A percentile compares a stretch with the other conserved stretches of the same genome.
Evolutionary conservation across 305 asterid species (phyloP).

Genomic region (Solanum aculeatissimum): DNA sequence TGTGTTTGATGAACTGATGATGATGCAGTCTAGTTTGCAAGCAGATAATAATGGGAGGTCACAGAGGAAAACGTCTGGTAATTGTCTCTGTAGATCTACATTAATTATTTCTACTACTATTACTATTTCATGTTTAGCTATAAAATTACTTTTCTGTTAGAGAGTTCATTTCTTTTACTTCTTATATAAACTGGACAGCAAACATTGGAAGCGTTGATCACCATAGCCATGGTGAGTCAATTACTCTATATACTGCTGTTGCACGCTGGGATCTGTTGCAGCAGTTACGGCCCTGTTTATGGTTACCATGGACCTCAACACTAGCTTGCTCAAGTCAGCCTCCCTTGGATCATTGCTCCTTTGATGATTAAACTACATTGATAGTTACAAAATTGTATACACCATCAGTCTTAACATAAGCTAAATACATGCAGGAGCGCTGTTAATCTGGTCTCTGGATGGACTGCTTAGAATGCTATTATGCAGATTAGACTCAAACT

Average conservation of each 20-base stretch:
- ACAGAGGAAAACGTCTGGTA: slow-evolving; percentile 71
- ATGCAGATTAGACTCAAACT: neutral
- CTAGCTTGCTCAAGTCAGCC: neutral
- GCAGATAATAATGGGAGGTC: slow-evolving; percentile 82
- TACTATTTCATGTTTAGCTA: neutral
- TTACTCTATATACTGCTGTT: slow-evolving; percentile 49
- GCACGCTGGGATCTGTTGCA: slow-evolving; percentile 44
- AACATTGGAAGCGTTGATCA: slow-evolving; percentile 64
- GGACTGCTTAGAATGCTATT: neutral
- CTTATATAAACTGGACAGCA: slow-evolving; percentile 30
- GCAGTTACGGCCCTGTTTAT: slow-evolving; percentile 30
- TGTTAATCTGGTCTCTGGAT: neutral
- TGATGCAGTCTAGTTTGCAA: slow-evolving; percentile 60
- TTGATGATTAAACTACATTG: neutral
- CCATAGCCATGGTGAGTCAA: slow-evolving; percentile 45
- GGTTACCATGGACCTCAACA: slow-evolving; percentile 1
- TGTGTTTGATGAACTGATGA: neutral
- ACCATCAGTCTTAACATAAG: neutral
- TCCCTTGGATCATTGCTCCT: neutral
- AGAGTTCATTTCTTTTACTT: neutral
- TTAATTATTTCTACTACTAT: neutral
- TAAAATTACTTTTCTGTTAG: neutral
- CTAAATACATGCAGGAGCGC: neutral
- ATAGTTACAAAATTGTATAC: neutral
- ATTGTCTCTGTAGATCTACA: neutral